Conservation (phyloP, 164 flowering plant genomes). For the Kalanchoe fedtschenkoi region DNA sequence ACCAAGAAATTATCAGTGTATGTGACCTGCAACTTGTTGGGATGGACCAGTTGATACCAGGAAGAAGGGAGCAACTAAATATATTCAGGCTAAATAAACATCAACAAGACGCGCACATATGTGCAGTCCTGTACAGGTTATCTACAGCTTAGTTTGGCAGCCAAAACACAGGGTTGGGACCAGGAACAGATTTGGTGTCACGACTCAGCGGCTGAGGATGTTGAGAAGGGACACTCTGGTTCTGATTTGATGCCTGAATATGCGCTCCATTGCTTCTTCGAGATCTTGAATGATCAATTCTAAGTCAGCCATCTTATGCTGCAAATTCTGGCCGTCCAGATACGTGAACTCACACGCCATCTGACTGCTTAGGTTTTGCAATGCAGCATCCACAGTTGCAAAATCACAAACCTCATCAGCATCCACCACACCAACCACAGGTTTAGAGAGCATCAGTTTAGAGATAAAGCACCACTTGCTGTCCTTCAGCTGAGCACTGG, state of each 20-base stretch:
- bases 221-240: constrained; percentile 40
- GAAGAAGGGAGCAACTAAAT: neutral
- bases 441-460: constrained; percentile 8
- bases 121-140: neutral
- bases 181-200: neutral
- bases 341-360: constrained; percentile 9
- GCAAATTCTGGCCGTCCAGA: constrained; percentile 7
- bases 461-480: constrained; percentile 18
- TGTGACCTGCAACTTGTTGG: no score
- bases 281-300: constrained; percentile 25
- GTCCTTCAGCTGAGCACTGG: constrained; percentile 7
- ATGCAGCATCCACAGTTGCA: constrained; percentile 10
- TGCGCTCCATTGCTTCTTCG: constrained; percentile 28
- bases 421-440: neutral
- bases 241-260: constrained; percentile 26
- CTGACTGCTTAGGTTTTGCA: neutral
- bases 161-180: neutral
- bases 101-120: neutral
- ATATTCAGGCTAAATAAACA: neutral
- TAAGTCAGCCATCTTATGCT: constrained; percentile 14
- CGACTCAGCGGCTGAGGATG: constrained; percentile 21
- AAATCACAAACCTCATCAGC: constrained; percentile 6
- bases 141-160: neutral
- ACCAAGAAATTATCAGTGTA: no score
- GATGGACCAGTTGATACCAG: no score